Base-by-base conservation (phyloP, 768 basidiomycete genomes). In the Lactarius tabidus region DNA sequence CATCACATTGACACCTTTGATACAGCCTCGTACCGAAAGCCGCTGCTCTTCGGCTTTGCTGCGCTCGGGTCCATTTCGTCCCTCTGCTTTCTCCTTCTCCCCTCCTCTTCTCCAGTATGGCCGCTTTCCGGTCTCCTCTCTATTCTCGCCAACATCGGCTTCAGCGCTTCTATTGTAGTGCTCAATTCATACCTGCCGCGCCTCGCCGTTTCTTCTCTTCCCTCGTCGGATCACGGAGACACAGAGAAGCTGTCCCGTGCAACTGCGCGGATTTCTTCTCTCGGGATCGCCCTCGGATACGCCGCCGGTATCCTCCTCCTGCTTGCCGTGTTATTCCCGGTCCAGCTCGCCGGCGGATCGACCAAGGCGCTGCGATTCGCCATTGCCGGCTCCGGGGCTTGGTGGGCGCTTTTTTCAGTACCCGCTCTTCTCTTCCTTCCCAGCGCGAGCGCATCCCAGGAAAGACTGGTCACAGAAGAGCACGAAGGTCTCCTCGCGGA, bases 161-260 rank as follows among this genome's bases (percentile, higher is more conserved):
- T 97, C 69, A 91, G 94, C 2, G 89, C 88, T 0, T 90, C 89
- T 5, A 80, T 88, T 10, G 95, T 98, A 4, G 94, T 93, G 26
- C 85, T 93, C 81, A 98, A 98, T 72, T 84, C 93, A 0, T 96
- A 96, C 74, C 83, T 96, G 6, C 93, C 91, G 0, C 77, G 78
- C 1, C 81, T 93, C 9, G 91, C 91, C 8, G 33, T 8, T 33
- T 33, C 33, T 70, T 72, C 6, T 33, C 36, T 65, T 17, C 53
- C 66, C 7, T 58, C 39, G 1, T 57, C 59, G 1, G 55, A 57
- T 18, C 64, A 33, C 3, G 33, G 78, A 18, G 87, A 89, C 72
- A 80, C 83, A 62, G 76, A 75, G 3, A 79, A 78, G 33, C 80
- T 94, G 10, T 90, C 91, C 1, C 77, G 81, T n/a, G 83, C 87